phyloP scores from a whole-genome alignment of 1,284 basidiomycete genomes.

The Sporisorium scitamineum region DNA sequence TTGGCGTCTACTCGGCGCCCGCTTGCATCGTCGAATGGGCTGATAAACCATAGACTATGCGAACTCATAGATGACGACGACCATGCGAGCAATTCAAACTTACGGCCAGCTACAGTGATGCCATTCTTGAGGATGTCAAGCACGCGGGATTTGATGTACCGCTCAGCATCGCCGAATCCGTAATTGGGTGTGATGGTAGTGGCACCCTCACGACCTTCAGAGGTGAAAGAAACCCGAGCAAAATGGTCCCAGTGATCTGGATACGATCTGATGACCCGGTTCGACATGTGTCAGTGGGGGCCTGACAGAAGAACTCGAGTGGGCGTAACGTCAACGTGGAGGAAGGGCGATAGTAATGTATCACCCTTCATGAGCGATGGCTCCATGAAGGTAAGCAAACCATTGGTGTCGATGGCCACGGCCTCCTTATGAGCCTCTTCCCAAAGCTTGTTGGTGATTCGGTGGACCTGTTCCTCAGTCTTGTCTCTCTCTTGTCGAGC shows the following conservation, averaged over 20 bases:
- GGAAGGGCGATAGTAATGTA: slow-evolving; percentile 13
- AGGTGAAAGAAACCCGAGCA: slow-evolving; percentile 30
- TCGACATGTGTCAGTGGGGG: slow-evolving; percentile 39
- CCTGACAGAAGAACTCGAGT: slow-evolving; percentile 27
- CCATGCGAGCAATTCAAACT: slow-evolving; percentile 41
- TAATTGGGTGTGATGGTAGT: slow-evolving; percentile 31
- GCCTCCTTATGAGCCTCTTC: slow-evolving; percentile 23
- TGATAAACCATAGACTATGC: slow-evolving; percentile 36
- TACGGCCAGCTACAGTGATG: slow-evolving; percentile 25
- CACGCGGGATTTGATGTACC: slow-evolving; percentile 22
- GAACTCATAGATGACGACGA: slow-evolving; percentile 37
- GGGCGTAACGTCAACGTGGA: slow-evolving; percentile 32
- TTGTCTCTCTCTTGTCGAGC: slow-evolving; percentile 19
- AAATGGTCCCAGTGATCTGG: slow-evolving; percentile 35
- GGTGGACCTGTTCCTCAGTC: slow-evolving; percentile 16
- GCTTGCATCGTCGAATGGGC: slow-evolving; percentile 17
- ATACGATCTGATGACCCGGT: slow-evolving; percentile 35
- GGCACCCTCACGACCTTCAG: slow-evolving; percentile 30
- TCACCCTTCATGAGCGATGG: slow-evolving; percentile 9
- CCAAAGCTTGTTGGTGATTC: slow-evolving; percentile 9
- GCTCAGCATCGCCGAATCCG: slow-evolving; percentile 20
- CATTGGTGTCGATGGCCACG: background rate
- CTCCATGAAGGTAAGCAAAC: slow-evolving; percentile 8
- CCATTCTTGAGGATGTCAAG: slow-evolving; percentile 26
- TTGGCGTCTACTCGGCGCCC: slow-evolving; percentile 24